Evolutionary conservation across 1,139 yeast species (phyloP).

Genomic region (Debaryomycetaceae sp.): DNA sequence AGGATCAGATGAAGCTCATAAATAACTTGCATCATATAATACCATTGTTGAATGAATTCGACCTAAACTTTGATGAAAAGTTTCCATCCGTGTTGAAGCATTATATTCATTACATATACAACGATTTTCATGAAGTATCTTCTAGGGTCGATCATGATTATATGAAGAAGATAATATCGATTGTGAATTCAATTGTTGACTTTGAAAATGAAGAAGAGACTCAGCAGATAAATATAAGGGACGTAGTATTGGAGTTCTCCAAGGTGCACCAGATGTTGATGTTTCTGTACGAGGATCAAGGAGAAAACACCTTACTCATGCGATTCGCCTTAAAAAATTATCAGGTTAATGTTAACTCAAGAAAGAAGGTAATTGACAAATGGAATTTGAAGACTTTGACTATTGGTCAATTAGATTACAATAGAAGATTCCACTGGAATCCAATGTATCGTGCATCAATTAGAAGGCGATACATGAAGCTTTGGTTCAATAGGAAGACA

Average conservation of each 20-base stretch:
- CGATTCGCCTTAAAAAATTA: constrained; percentile 19
- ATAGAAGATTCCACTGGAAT: constrained; percentile 3
- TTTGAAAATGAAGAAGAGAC: constrained; percentile 26
- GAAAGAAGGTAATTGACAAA: constrained; percentile 7
- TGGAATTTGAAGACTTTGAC: constrained; percentile 11
- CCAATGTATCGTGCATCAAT: constrained; percentile 1
- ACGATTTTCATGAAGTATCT: constrained; percentile 16
- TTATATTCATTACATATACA: constrained; percentile 21
- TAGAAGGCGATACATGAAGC: constrained; percentile 6
- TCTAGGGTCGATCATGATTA: constrained; percentile 18
- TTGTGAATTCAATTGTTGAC: constrained; percentile 24
- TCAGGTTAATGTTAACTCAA: constrained; percentile 2
- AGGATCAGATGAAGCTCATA: constrained; percentile 14
- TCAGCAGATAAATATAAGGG: constrained; percentile 18
- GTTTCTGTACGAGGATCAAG: not conserved
- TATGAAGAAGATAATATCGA: constrained; percentile 18
- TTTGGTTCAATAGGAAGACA: constrained; percentile 14
- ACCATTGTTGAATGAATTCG: constrained; percentile 29
- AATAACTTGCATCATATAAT: constrained; percentile 21
- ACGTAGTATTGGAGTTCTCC: constrained; percentile 19
- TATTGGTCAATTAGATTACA: constrained; percentile 10
- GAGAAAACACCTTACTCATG: constrained; percentile 25
- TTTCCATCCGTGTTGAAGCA: constrained; percentile 21
- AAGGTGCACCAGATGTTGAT: constrained; percentile 17
- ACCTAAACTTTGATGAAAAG: constrained; percentile 20